These are phyloP conservation scores for Leptographium radiaticola DNA, from an alignment of 2,329 filamentous ascomycete species.

Conservation along the genomic window DNA sequence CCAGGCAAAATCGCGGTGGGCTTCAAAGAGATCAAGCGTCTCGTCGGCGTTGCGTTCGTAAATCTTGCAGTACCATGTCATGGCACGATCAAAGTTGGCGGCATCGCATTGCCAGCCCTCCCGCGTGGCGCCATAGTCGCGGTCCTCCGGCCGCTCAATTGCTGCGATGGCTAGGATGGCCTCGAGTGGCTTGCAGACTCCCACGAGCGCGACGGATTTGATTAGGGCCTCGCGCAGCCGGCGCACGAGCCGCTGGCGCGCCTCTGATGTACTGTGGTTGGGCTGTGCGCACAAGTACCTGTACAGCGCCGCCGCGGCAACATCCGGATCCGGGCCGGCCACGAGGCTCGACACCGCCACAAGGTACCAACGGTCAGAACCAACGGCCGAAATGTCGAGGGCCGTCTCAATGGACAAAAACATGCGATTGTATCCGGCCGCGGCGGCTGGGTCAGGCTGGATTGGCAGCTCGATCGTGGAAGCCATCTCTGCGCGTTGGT, in stretches of 20 bases:
- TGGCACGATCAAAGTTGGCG: slow-evolving; percentile 37
- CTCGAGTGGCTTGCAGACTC: slow-evolving; percentile 50
- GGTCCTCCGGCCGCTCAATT: slow-evolving; percentile 39
- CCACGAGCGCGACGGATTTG: slow-evolving; percentile 44
- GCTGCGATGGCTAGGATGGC: slow-evolving; percentile 41
- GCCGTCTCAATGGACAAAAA: slow-evolving; percentile 6
- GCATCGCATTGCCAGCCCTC: slow-evolving; percentile 45
- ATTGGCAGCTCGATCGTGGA: too few species aligned
- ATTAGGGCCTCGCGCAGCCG: slow-evolving; percentile 44
- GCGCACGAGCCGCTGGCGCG: slow-evolving; percentile 33
- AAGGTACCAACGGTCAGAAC: slow-evolving; percentile 14
- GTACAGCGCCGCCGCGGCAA: slow-evolving; percentile 38
- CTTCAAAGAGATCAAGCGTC: slow-evolving; percentile 22
- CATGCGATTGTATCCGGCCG: not conserved
- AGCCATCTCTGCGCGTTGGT: too few species aligned
- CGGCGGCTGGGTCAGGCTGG: not conserved
- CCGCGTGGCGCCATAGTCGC: slow-evolving; percentile 39
- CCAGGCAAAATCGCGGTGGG: slow-evolving; percentile 31
- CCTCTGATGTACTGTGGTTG: slow-evolving; percentile 25
- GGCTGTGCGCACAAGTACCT: slow-evolving; percentile 37
- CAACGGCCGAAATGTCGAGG: slow-evolving; percentile 8
- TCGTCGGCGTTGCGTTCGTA: slow-evolving; percentile 34
- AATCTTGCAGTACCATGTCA: slow-evolving; percentile 41
- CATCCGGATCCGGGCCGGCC: slow-evolving; percentile 35
- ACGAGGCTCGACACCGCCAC: slow-evolving; percentile 26